Percentiles rank a stretch among this genome's conserved stretches.
Conservation (phyloP, 129 eudicot genomes). For the Flaveria robusta region DNA sequence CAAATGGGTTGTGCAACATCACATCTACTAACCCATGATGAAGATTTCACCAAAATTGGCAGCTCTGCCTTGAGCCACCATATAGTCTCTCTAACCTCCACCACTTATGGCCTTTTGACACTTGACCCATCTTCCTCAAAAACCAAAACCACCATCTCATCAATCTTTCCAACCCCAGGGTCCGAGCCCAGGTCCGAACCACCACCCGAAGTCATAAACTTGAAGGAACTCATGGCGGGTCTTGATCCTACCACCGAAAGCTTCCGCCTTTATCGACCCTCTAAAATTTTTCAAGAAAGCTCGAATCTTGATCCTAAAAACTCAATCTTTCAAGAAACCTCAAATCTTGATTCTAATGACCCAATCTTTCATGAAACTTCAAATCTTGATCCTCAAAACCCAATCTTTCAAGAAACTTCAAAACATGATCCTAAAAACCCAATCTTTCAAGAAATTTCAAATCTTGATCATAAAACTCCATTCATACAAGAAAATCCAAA, state of each 20-base stretch:
- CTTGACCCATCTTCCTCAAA: slow-evolving; percentile 51
- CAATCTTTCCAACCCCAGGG: slow-evolving; percentile 44
- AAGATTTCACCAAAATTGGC: slow-evolving; percentile 64
- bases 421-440: slow-evolving; percentile 19
- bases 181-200: slow-evolving; percentile 37
- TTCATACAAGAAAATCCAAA: slow-evolving; percentile 15
- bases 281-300: slow-evolving; percentile 28
- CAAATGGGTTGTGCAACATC: slow-evolving; percentile 95
- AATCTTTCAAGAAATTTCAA: slow-evolving; percentile 7
- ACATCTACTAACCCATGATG: slow-evolving; percentile 59
- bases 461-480: slow-evolving; percentile 11
- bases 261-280: slow-evolving; percentile 56
- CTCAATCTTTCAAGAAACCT: slow-evolving; percentile 17
- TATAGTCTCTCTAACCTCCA: slow-evolving; percentile 92
- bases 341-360: slow-evolving; percentile 21
- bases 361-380: slow-evolving; percentile 11
- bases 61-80: slow-evolving; percentile 74
- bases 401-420: slow-evolving; percentile 21
- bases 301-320: slow-evolving; percentile 20
- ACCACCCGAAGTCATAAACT: slow-evolving; percentile 76
- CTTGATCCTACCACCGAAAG: slow-evolving; percentile 59
- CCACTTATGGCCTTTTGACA: slow-evolving; percentile 78
- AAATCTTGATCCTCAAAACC: slow-evolving; percentile 23
- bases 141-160: slow-evolving; percentile 12
- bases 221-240: slow-evolving; percentile 98